Evolutionary conservation across 139 green algal genomes (phyloP).

Genomic region (Micromonas pusilla): DNA sequence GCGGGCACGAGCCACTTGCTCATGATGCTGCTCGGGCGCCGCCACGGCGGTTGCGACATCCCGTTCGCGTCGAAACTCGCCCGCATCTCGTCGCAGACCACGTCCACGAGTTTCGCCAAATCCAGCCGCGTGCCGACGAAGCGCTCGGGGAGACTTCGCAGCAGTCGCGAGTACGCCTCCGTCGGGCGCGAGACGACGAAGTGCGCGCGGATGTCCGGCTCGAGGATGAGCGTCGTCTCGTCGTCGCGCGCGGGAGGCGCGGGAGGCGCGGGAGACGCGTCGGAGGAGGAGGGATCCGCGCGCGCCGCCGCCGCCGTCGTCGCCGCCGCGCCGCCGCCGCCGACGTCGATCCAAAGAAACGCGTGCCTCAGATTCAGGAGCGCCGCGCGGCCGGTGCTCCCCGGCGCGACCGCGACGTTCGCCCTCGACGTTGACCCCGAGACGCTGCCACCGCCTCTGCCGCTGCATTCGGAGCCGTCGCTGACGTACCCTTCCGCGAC

Average conservation of each 20-base stretch:
- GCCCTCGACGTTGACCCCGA: neutral
- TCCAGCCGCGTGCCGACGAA: constrained; percentile 6
- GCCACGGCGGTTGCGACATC: constrained; percentile 7
- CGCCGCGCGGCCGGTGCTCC: too few relatives aligned
- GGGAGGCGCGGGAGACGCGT: too few relatives aligned
- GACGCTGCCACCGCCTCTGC: too few relatives aligned
- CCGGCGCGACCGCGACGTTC: neutral
- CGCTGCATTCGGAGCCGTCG: too few relatives aligned
- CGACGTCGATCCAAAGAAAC: neutral
- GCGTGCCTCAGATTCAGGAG: neutral
- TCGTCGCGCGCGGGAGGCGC: too few relatives aligned
- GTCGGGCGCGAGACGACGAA: constrained; percentile 14
- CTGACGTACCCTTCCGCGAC: too few relatives aligned
- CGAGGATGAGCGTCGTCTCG: neutral
- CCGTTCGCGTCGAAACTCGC: neutral
- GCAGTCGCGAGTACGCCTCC: neutral
- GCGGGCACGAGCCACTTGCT: constrained; percentile 5
- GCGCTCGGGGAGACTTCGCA: neutral
- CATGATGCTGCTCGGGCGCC: neutral
- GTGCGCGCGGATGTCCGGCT: constrained; percentile 18
- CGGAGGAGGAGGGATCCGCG: too few relatives aligned
- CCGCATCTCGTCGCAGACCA: neutral
- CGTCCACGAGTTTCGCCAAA: neutral
- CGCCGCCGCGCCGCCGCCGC: too few relatives aligned
- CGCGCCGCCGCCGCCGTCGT: neutral